Conservation (phyloP, 768 basidiomycete species). For the Tricholoma sp. region DNA sequence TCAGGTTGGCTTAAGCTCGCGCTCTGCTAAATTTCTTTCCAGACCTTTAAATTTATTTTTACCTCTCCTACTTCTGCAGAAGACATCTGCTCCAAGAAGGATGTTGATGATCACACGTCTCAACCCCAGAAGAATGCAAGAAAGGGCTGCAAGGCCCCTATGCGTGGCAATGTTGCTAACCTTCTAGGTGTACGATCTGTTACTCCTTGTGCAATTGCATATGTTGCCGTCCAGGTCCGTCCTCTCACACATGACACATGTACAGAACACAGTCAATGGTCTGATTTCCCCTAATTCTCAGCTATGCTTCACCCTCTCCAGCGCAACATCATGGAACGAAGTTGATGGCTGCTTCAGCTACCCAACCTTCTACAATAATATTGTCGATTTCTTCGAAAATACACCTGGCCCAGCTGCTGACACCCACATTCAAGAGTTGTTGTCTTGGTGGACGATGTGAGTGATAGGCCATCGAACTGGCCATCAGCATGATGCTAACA, state of each 20-base stretch:
- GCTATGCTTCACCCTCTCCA: slow-evolving; percentile 12
- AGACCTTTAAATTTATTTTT: slow-evolving; percentile 15
- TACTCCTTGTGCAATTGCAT: slow-evolving; percentile 18
- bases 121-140: neutral
- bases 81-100: neutral
- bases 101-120: neutral
- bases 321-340: slow-evolving; percentile 2
- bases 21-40: neutral
- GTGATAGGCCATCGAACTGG: neutral
- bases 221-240: slow-evolving; percentile 18
- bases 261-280: neutral
- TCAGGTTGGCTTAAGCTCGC: neutral
- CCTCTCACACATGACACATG: neutral
- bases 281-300: neutral
- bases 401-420: slow-evolving; percentile 7
- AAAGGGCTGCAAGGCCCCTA: neutral
- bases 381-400: slow-evolving; percentile 11
- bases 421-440: neutral
- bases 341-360: slow-evolving; percentile 12
- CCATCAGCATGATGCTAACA: neutral
- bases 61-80: slow-evolving; percentile 14
- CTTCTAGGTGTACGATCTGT: slow-evolving; percentile 9
- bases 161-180: neutral
- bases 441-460: slow-evolving; percentile 1
- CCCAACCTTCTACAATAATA: neutral